Evolutionary conservation across 805 yeast genomes (phyloP), one percentile per base, ranked within the genome.

Genomic region (Starmerella etchellsii): DNA sequence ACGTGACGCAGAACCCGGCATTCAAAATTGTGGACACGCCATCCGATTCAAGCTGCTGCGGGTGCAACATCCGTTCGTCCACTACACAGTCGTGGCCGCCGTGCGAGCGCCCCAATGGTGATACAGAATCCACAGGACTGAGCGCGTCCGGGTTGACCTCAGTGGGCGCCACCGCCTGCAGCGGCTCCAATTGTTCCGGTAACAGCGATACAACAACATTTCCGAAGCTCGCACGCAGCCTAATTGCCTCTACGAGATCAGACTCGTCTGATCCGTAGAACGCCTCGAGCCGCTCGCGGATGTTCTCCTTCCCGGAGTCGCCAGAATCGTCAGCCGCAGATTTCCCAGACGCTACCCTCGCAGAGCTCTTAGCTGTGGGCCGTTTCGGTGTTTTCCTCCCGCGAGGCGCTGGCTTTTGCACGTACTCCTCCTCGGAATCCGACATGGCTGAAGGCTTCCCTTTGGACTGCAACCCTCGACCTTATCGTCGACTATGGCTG

Each of bases 151-250:
- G 21, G 13, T 30, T n/a, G 11, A 30, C 15, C 11, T n/a, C 6
- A 13, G 18, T 4, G 21, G 21, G 11, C 32, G 15, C 21, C 11
- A 15, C 13, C 13, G 4, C 13, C 4, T 7, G 21, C 10, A n/a
- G 18, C 10, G 28, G 28, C 4, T 35, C 36, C 15, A 41, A 29
- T 15, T 41, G 38, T 10, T 4, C 56, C 48, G 29, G 62, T 59
- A 23, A 65, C 61, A 51, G 73, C 54, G 49, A 57, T 44, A 74
- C 74, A 29, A 72, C 46, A 22, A 62, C 57, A 1, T 57, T 56
- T 27, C 72, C 74, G 74, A 79, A 77, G 3, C 58, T 59, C 15
- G 61, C 64, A 43, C 78, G 69, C 28, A 67, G 62, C 20, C 64
- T 56, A 3, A 71, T 57, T 2, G 72, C 57, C 15, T 57, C 55